A percentile compares a stretch with the other conserved stretches of the same genome.
Conservation (phyloP, 2,329 filamentous ascomycete species). For the Curvularia spicifera region DNA sequence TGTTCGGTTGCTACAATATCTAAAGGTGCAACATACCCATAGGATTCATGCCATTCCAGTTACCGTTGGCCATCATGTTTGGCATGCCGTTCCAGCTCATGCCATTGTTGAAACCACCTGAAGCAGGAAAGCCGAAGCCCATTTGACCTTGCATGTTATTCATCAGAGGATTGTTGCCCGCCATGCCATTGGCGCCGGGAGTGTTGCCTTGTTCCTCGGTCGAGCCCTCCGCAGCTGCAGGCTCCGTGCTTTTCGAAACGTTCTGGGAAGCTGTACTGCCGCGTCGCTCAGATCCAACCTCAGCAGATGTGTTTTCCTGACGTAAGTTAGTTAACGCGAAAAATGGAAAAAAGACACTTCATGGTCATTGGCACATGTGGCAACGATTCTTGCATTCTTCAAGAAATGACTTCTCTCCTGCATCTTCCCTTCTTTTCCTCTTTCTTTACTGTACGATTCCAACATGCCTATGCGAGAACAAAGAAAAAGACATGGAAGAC, state of each 20-base stretch:
- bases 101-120: slow-evolving; percentile 59
- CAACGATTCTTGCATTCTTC: slow-evolving; percentile 30
- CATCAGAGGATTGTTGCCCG: slow-evolving; percentile 34
- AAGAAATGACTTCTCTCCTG: slow-evolving; percentile 11
- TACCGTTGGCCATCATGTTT: slow-evolving; percentile 59
- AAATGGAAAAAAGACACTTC: slow-evolving; percentile 13
- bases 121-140: slow-evolving; percentile 53
- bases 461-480: slow-evolving; percentile 8
- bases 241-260: slow-evolving; percentile 26
- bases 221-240: slow-evolving; percentile 24
- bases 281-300: slow-evolving; percentile 21
- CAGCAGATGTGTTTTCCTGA: slow-evolving; percentile 25
- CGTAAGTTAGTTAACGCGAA: slow-evolving; percentile 23
- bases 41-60: slow-evolving; percentile 73
- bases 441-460: slow-evolving; percentile 11
- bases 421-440: slow-evolving; percentile 11
- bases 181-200: slow-evolving; percentile 26
- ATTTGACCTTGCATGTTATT: slow-evolving; percentile 41
- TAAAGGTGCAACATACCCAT: slow-evolving; percentile 73
- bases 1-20: not conserved
- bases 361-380: slow-evolving; percentile 31
- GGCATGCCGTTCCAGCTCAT: slow-evolving; percentile 62
- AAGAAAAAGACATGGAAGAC: slow-evolving; percentile 17
- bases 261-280: slow-evolving; percentile 28
- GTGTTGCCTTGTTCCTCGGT: slow-evolving; percentile 27